Evolutionary conservation across 192 early-diverging fungal species (phyloP).

Genomic region (Powellomyces hirtus): DNA sequence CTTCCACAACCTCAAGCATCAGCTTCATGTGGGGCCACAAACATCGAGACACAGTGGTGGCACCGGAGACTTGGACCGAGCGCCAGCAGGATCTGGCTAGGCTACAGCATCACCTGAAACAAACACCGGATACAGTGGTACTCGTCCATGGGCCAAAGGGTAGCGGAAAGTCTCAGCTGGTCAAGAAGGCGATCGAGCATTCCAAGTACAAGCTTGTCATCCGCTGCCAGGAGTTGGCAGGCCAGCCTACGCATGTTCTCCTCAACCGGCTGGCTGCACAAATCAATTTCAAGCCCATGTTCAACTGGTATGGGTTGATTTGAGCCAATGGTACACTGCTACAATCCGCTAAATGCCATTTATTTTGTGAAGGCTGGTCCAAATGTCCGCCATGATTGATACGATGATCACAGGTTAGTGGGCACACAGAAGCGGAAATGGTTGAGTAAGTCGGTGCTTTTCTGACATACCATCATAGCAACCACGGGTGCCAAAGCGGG

Average conservation of each 20-base stretch:
- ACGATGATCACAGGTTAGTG: slow-evolving; percentile 58
- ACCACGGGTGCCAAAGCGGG: slow-evolving; percentile 87
- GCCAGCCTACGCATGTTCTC: slow-evolving; percentile 70
- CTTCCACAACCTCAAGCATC: slow-evolving; percentile 14
- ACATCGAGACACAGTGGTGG: neutral
- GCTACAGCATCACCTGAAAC: slow-evolving; percentile 57
- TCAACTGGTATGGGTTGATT: slow-evolving; percentile 55
- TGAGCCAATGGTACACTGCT: no score
- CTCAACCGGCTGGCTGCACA: slow-evolving; percentile 76
- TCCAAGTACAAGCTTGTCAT: slow-evolving; percentile 70
- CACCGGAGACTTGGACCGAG: slow-evolving; percentile 51
- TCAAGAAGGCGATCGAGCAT: slow-evolving; percentile 65
- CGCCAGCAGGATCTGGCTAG: slow-evolving; percentile 55
- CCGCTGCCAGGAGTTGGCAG: slow-evolving; percentile 73
- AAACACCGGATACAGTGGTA: slow-evolving; percentile 73
- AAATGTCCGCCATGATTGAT: slow-evolving; percentile 73
- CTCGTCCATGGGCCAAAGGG: slow-evolving; percentile 84
- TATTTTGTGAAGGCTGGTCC: slow-evolving; percentile 28
- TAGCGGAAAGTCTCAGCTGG: slow-evolving; percentile 73
- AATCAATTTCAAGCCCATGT: slow-evolving; percentile 89
- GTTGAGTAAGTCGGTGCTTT: neutral
- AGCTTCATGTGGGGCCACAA: slow-evolving; percentile 12
- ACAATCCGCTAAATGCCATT: no score
- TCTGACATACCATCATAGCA: slow-evolving; percentile 51
- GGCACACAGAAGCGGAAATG: no score